Conservation (phyloP, 2,329 filamentous ascomycete genomes). For the Passalora sequoiae region DNA sequence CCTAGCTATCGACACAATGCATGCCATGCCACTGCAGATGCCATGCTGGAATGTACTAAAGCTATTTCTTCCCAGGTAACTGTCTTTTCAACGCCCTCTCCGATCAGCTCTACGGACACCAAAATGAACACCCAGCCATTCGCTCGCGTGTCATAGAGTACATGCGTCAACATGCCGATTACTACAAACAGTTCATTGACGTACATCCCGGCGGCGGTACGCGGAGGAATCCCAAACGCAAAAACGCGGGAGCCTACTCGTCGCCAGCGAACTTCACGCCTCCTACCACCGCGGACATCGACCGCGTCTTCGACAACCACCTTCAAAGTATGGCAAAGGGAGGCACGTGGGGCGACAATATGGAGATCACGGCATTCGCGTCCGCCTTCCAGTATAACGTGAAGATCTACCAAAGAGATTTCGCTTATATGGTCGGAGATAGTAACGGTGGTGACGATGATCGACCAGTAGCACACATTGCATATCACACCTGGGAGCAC, state of each 20-base stretch:
- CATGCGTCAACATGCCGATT: constrained; percentile 55
- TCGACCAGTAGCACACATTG: constrained; percentile 44
- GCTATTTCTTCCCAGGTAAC: constrained; percentile 49
- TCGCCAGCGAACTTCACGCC: constrained; percentile 42
- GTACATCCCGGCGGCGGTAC: constrained; percentile 51
- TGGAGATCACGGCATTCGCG: constrained; percentile 63
- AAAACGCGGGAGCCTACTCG: constrained; percentile 47
- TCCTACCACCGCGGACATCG: constrained; percentile 51
- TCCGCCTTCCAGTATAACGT: constrained; percentile 58
- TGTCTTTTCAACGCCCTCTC: constrained; percentile 65
- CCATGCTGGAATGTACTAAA: too few relatives aligned
- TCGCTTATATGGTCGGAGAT: constrained; percentile 47
- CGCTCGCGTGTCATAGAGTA: constrained; percentile 56
- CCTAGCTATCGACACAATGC: too few relatives aligned
- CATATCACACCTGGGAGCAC: constrained; percentile 55
- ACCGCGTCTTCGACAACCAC: constrained; percentile 51
- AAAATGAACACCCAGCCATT: constrained; percentile 54
- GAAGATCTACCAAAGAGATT: constrained; percentile 55
- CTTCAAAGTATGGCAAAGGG: constrained; percentile 56
- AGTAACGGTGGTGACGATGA: constrained; percentile 31
- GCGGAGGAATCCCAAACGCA: constrained; percentile 55
- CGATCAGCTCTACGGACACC: constrained; percentile 61
- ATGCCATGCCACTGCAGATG: neutral
- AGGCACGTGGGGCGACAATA: constrained; percentile 61
- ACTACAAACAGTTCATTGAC: constrained; percentile 62